These are phyloP conservation scores for Cladobotryum protrusum DNA, from an alignment of 2,329 filamentous ascomycete genomes.

Conservation along the genomic window DNA sequence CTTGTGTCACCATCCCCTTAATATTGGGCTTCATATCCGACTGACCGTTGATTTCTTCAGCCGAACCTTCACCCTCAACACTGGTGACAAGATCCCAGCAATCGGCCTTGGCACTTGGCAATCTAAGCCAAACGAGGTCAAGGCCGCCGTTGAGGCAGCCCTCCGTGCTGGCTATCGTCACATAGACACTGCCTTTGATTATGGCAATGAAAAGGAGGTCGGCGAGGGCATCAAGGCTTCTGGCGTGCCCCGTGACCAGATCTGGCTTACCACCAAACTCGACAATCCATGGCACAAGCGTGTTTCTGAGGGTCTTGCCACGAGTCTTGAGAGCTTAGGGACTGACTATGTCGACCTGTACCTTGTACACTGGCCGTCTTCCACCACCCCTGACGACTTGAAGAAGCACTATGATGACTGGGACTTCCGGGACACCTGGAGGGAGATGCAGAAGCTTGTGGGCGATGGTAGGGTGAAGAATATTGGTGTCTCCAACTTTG, in stretches of 20 bases:
- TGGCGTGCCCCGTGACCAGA: conserved; percentile 57
- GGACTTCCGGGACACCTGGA: conserved; percentile 77
- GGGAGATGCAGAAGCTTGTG: conserved; percentile 66
- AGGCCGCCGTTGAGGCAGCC: conserved; percentile 63
- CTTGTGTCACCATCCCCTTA: no score
- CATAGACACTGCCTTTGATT: conserved; percentile 70
- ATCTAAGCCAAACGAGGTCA: conserved; percentile 62
- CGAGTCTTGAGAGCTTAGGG: conserved; percentile 54
- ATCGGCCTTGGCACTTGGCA: conserved; percentile 77
- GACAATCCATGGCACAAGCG: conserved; percentile 74
- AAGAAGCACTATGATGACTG: conserved; percentile 69
- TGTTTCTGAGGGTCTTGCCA: conserved; percentile 54
- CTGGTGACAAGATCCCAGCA: conserved; percentile 70
- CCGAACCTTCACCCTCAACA: conserved; percentile 59
- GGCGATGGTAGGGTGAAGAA: conserved; percentile 66
- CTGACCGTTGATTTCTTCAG: no score
- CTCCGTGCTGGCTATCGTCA: conserved; percentile 65
- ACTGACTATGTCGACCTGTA: conserved; percentile 64
- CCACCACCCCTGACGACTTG: conserved; percentile 53
- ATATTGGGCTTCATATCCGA: no score
- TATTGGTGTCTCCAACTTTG: conserved; percentile 85
- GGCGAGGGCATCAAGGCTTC: conserved; percentile 58
- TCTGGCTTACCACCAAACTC: conserved; percentile 76
- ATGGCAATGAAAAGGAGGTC: conserved; percentile 69
- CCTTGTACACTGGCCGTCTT: conserved; percentile 67